phyloP scores from a whole-genome alignment of 306 rosid species.

The Cercis canadensis region DNA sequence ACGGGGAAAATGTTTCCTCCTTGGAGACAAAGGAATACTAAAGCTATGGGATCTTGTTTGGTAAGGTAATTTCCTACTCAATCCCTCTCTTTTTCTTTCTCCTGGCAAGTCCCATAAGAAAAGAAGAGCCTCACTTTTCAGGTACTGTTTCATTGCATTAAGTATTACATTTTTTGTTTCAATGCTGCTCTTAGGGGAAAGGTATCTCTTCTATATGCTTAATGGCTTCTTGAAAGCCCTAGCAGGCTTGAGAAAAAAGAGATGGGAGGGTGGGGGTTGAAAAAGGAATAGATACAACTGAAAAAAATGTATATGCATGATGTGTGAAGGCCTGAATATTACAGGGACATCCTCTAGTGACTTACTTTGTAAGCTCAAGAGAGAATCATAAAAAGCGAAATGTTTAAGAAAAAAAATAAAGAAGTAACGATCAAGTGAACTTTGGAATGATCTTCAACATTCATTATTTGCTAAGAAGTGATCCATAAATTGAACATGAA shows the following conservation, averaged over 20 bases:
- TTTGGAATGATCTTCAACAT: constrained; percentile 19
- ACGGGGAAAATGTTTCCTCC: not conserved
- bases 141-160: not conserved
- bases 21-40: not conserved
- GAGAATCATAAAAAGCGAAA: constrained; percentile 23
- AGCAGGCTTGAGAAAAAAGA: not conserved
- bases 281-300: not conserved
- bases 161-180: too few relatives aligned
- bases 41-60: not conserved
- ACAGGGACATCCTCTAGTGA: not conserved
- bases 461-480: constrained; percentile 33
- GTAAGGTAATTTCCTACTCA: not conserved
- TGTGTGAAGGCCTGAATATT: not conserved
- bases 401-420: not conserved
- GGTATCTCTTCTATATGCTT: not conserved
- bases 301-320: constrained; percentile 13
- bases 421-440: constrained; percentile 3
- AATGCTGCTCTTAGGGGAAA: not conserved
- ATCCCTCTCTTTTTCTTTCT: too few relatives aligned
- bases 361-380: constrained; percentile 1
- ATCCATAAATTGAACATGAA: constrained; percentile 36
- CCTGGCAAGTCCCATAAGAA: too few relatives aligned
- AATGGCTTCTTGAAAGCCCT: not conserved
- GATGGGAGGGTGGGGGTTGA: not conserved
- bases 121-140: too few relatives aligned